Base-by-base conservation (phyloP, 805 yeast species). In the Zygotorulaspora danielsina region DNA sequence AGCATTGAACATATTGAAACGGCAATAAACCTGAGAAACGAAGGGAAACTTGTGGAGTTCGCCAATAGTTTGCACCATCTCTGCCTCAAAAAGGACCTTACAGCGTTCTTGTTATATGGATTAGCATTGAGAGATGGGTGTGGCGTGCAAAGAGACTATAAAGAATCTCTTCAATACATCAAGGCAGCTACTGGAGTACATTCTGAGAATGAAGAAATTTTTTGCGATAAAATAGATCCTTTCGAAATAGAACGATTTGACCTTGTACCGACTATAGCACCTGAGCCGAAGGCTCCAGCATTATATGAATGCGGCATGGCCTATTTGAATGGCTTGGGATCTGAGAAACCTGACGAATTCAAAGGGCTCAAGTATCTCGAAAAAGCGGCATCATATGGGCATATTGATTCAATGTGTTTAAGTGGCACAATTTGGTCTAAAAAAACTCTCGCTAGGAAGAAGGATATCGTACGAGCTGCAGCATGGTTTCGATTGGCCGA, bases 51-150 rank as follows among this genome's bases (percentile, higher is more conserved):
- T 25, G 70, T 78, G 32, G 90, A 81, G 51, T 81, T 87, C 3
- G 72, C 88, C 1, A 76, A 79, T 50, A 84, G 79, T 48, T 64
- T 84, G 39, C 79, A 76, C 46, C 67, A 72, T 20, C 83, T 85
- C 1, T 82, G 89, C 4, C 68, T 69, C 39, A 60, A 66, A n/a
- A 84, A 85, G 6, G 70, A 73, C 46, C 69, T 66, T 45, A 75
- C 79, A 31, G 94, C 88, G 1, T 81, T 77, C 81, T 68, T 78
- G 33, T 55, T 81, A 20, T 84, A 82, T 51, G 85, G 86, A 0
- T 57, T 81, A 47, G 81, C 88, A 0, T 60, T 84, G 17, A 64
- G 82, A 35, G 65, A 72, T 41, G 93, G 90, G 0, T 79, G 78
- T 57, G 93, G 93, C 0, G 76, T 80, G 8, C 67, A 74, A 13